Conservation (phyloP, 176 grass and related monocot genomes). For the Carex cristatella region DNA sequence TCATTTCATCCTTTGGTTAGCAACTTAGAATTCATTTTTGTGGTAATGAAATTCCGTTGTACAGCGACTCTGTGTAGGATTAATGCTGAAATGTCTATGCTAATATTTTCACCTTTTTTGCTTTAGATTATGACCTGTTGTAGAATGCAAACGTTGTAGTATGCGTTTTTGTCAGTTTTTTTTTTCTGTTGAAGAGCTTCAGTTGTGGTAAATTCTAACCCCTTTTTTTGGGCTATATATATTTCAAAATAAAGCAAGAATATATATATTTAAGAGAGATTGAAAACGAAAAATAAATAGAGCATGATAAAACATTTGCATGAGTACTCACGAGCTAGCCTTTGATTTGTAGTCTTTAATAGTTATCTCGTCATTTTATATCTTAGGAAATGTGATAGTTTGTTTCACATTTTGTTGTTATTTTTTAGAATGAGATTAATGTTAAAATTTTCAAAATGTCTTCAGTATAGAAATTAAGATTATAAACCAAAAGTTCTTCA, state of each 20-base stretch:
- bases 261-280: background rate
- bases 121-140: slow-evolving; percentile 15
- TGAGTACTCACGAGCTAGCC: background rate
- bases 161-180: background rate
- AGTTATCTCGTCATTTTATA: background rate
- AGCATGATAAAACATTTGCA: background rate
- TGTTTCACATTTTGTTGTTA: background rate
- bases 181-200: background rate
- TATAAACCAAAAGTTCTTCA: too few relatives aligned
- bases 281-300: background rate
- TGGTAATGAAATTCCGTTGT: background rate
- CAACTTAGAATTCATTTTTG: slow-evolving; percentile 1
- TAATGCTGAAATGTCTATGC: slow-evolving; percentile 15
- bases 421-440: background rate
- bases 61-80: slow-evolving; percentile 32
- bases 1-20: slow-evolving; percentile 2
- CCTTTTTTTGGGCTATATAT: background rate
- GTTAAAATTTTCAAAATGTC: too few relatives aligned
- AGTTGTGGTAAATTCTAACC: background rate
- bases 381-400: background rate
- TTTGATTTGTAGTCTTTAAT: background rate
- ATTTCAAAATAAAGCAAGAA: background rate
- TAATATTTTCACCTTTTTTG: slow-evolving; percentile 15
- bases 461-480: too few relatives aligned
- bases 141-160: slow-evolving; percentile 15